Evolutionary conservation across 202 grass and related monocot species (phyloP).

Genomic region (Setaria viridis): DNA sequence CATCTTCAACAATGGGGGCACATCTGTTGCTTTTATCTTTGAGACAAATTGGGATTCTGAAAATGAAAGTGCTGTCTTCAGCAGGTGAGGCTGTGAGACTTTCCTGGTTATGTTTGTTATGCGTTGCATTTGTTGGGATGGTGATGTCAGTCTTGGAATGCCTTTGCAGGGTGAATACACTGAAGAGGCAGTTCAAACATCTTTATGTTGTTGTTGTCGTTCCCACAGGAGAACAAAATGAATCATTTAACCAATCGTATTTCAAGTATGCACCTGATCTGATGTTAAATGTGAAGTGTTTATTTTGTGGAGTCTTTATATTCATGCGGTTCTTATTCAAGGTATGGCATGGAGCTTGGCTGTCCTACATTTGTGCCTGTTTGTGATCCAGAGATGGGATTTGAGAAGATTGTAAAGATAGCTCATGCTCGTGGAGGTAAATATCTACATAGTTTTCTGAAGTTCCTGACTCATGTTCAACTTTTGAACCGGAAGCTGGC

Average conservation of each 20-base stretch:
- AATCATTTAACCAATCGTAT: conserved; percentile 71
- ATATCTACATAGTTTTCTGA: not conserved
- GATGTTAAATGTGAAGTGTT: not conserved
- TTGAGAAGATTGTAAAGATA: conserved; percentile 81
- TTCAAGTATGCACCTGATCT: conserved; percentile 49
- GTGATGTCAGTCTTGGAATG: conserved; percentile 10
- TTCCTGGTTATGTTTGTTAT: conserved; percentile 15
- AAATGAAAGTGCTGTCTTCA: conserved; percentile 56
- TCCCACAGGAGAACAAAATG: conserved; percentile 67
- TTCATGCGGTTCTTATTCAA: conserved; percentile 40
- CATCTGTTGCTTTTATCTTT: conserved; percentile 75
- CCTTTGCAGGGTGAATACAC: conserved; percentile 64
- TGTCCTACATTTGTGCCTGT: conserved; percentile 73
- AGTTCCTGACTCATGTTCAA: conserved; percentile 10
- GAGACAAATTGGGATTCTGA: conserved; percentile 61
- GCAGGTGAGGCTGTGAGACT: conserved; percentile 40
- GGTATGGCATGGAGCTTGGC: conserved; percentile 67
- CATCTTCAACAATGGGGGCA: conserved; percentile 80
- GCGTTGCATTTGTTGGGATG: conserved; percentile 4
- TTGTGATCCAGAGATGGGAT: conserved; percentile 71
- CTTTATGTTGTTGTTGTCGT: conserved; percentile 66
- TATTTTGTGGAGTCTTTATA: conserved; percentile 4
- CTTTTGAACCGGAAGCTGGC: conserved; percentile 36
- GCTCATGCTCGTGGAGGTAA: conserved; percentile 77
- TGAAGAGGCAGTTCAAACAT: conserved; percentile 81